Conservation (phyloP, 331 rosid species). For the Malus hybrid region DNA sequence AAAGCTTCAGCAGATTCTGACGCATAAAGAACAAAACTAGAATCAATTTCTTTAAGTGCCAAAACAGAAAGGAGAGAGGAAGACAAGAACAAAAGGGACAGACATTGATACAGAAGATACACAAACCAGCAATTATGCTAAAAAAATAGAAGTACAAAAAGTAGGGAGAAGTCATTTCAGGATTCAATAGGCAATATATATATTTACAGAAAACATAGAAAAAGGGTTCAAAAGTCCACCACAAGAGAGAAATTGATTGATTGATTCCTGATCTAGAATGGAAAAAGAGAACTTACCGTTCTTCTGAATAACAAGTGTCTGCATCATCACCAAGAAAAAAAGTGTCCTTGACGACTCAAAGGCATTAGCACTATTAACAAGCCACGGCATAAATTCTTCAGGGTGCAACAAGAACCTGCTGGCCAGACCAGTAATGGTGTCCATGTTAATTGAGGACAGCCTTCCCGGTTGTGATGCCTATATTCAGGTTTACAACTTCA, state of each 20-base stretch:
- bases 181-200: not conserved
- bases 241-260: not conserved
- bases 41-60: not conserved
- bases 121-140: not conserved
- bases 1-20: slow-evolving; percentile 35
- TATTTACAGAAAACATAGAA: not conserved
- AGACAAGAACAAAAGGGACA: not conserved
- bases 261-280: not conserved
- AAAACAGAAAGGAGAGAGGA: not conserved
- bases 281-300: slow-evolving; percentile 31
- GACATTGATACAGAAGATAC: not conserved
- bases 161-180: not conserved
- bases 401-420: slow-evolving; percentile 43
- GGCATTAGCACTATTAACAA: slow-evolving; percentile 44
- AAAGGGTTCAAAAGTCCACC: not conserved
- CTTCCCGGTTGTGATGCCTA: slow-evolving; percentile 38
- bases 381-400: slow-evolving; percentile 48
- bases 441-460: slow-evolving; percentile 55
- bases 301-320: slow-evolving; percentile 35
- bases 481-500: not conserved
- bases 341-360: slow-evolving; percentile 55
- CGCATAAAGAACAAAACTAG: slow-evolving; percentile 4
- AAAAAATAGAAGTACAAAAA: not conserved
- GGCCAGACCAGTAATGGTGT: slow-evolving; percentile 54
- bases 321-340: slow-evolving; percentile 58